Percentiles rank a stretch among this genome's conserved stretches.
These are phyloP conservation scores for Physcomitrium patens DNA, from an alignment of 225 moss, liverwort and hornwort genomes.

Conservation along the genomic window DNA sequence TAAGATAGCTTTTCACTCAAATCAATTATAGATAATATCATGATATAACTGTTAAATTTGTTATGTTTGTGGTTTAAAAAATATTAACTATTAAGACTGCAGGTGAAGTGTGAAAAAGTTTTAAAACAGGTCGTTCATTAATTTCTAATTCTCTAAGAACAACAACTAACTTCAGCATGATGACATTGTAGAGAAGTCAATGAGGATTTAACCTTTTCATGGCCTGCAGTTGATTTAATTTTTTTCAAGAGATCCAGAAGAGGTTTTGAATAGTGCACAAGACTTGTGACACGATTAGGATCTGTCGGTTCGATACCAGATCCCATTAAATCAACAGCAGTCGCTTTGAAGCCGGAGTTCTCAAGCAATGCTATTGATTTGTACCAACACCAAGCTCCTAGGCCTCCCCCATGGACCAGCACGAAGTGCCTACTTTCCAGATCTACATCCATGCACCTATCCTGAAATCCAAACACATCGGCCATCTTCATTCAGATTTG, in stretches of 20 bases:
- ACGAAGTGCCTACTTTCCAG: conserved; percentile 74
- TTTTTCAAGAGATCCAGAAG: conserved; percentile 50
- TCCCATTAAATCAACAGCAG: conserved; percentile 82
- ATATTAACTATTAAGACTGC: neutral
- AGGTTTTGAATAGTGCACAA: conserved; percentile 76
- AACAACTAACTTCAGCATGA: neutral
- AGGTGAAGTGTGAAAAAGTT: neutral
- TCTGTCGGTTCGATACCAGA: conserved; percentile 84
- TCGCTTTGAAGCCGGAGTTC: conserved; percentile 75
- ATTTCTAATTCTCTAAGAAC: neutral
- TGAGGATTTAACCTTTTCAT: conserved; percentile 42
- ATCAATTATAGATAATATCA: no score
- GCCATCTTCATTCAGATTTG: neutral
- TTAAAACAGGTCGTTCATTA: neutral
- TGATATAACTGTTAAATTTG: no score
- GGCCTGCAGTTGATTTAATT: conserved; percentile 42
- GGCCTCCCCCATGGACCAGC: conserved; percentile 84
- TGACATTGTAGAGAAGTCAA: no score
- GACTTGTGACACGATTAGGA: conserved; percentile 73
- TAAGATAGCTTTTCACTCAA: no score
- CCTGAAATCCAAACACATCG: conserved; percentile 33
- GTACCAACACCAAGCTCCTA: conserved; percentile 99
- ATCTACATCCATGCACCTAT: conserved; percentile 44
- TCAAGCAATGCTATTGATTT: conserved; percentile 85
- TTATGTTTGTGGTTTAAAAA: no score